Evolutionary conservation across 768 basidiomycete species (phyloP), one percentile per base, ranked within the genome.

Genomic region (Chalciporus piperatus): DNA sequence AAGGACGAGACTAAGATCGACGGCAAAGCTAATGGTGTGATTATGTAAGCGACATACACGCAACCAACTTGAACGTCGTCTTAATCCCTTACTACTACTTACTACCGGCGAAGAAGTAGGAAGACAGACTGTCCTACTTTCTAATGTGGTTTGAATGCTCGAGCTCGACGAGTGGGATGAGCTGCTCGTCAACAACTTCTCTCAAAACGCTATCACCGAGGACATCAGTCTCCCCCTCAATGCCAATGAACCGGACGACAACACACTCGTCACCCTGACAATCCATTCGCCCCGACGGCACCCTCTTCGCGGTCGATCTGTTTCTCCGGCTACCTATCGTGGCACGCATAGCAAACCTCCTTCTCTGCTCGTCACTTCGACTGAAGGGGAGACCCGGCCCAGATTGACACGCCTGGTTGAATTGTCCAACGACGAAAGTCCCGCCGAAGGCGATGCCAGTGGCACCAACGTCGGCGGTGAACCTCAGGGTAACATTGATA

Each of bases 121-220:
- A 52, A 60, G 54, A 38, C 19, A 16, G 33, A 14, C 27, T 2
- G 19, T 56, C 37, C 33, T 50, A 41, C 47, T 42, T 47, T 54
- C 58, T 60, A 1, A 64, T 65, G 64, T 23, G 42, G 39, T 41
- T 46, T 68, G 67, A 50, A 69, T 70, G 67, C 62, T 45, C 44
- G 30, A 59, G 51, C 40, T 57, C 45, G 64, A 58, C 58, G 59
- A 59, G 58, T 58, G 44, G 59, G 13, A 57, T 48, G 60, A 54
- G 52, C 39, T 55, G 55, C 62, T 63, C 58, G 58, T 64, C 47
- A 44, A 47, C 43, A 25, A 58, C 52, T 28, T 50, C 48, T 27
- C 50, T 6, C 25, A n/a, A 10, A 45, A 27, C 27, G n/a, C 37
- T 4, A 25, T 16, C 19, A 17, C 13, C n/a, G 23, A 17, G 22